Percentiles rank a stretch among this genome's conserved stretches.
phyloP scores from a whole-genome alignment of 23 red algal genomes.

The Gracilaria domingensis region DNA sequence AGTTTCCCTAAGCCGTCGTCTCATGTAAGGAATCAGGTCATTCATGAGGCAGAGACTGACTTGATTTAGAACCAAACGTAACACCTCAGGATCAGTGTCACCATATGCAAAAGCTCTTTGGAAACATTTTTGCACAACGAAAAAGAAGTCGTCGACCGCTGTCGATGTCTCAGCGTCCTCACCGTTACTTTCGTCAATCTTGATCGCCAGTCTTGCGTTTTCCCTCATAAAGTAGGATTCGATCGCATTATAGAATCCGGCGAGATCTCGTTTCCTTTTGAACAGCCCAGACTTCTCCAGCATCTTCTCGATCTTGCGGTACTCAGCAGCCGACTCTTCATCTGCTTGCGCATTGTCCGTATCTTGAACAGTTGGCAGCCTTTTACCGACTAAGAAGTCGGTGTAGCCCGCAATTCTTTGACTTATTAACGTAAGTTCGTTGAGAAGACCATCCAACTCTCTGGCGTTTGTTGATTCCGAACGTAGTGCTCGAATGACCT shows the following conservation, averaged over 20 bases:
- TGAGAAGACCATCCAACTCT: slow-evolving; percentile 79
- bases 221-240: slow-evolving; percentile 89
- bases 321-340: slow-evolving; percentile 12
- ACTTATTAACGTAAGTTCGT: slow-evolving; percentile 81
- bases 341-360: neutral
- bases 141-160: slow-evolving; percentile 93
- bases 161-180: slow-evolving; percentile 75
- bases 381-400: slow-evolving; percentile 67
- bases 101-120: slow-evolving; percentile 83
- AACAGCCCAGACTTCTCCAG: slow-evolving; percentile 46
- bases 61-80: slow-evolving; percentile 79
- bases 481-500: slow-evolving; percentile 45
- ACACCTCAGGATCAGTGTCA: slow-evolving; percentile 63
- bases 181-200: slow-evolving; percentile 77
- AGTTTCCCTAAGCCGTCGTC: slow-evolving; percentile 74
- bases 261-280: slow-evolving; percentile 40
- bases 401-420: slow-evolving; percentile 81
- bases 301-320: slow-evolving; percentile 28
- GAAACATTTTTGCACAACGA: slow-evolving; percentile 92
- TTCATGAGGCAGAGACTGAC: slow-evolving; percentile 56
- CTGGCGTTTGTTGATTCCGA: slow-evolving; percentile 63
- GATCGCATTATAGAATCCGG: slow-evolving; percentile 75
- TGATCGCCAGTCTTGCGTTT: slow-evolving; percentile 79
- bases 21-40: slow-evolving; percentile 72
- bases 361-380: neutral